Base-by-base conservation (phyloP, 2,329 filamentous ascomycete species). In the Chalara sp. region DNA sequence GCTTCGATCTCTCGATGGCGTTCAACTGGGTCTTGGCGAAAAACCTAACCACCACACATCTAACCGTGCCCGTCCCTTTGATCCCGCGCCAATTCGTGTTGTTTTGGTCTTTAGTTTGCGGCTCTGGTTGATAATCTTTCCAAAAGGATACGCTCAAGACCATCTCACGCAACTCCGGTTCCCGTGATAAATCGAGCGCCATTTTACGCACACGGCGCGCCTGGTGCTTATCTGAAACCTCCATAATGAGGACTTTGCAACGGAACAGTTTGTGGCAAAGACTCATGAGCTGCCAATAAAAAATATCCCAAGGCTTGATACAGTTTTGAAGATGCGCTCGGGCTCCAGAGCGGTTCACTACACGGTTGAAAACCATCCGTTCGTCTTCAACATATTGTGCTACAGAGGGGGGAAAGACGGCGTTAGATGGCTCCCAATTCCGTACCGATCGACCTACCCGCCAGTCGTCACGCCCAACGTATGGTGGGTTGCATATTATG, bases 401-500 rank as follows among this genome's bases (percentile, higher is more conserved):
- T 30, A 37, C 3, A 8, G 11, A 29, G 10, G 3, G 37, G 7
- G 62, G 80, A 0, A 97, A 87, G 11, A 97, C 74, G 0, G 93
- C 93, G 10, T 87, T 69, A 56, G 73, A 79, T 4, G 93, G 93
- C 68, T 99, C 93, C 64, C 82, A 89, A 44, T 81, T 81, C 12
- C 89, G 80, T 32, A 96, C 92, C 10, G 87, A 92, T 30, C 83
- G 79, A 1, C 76, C 73, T 1, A 86, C 90, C 13, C 80, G 79
- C 39, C 87, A 90, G 6, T 78, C 79, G 6, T 47, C 10, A 4
- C 66, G 56, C 2, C 90, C 95, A 47, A 97, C 84, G 65, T 97
- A 97, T 0, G 93, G 93, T 12, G 93, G 93, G 62, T 99, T 99
- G 1, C 87, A 87, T 35, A 93, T 79, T 1, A 99, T 68, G 4